Evolutionary conservation across 108 stramenopile genomes (phyloP), one percentile per base, ranked within the genome.

Genomic region (Cyclostephanos invisitatus): DNA sequence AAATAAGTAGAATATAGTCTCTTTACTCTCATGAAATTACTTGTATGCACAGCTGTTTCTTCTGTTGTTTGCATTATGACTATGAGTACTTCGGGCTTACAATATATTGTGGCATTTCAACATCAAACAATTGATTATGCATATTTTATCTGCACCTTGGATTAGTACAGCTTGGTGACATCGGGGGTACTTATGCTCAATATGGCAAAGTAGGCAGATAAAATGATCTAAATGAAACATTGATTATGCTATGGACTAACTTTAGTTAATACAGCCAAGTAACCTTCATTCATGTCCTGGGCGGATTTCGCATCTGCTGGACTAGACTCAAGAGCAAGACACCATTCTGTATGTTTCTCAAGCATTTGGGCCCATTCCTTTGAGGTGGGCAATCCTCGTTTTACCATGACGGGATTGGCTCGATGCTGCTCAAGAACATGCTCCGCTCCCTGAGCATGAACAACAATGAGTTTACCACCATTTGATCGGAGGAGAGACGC

Each of bases 381-480:
- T 54, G 83, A 62, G 38, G 83, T 82, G n/a, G 87, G 87, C 50
- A 91, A 66, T 10, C 83, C 84, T 64, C 85, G 64, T 54, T 80
- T 84, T 20, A 91, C 87, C 74, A 91, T 65, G 40, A 87, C 75
- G 20, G 90, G 87, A 77, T 91, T 88, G 14, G 79, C 68, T 40
- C 74, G 76, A 40, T 72, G 58, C 75, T 91, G 90, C 29, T 66
- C 69, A 28, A 75, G 20, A 18, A 91, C 87, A 75, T 91, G 87
- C 18, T 74, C 46, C 8, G 87, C 87, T 57, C 90, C 90, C 58
- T 91, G 90, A 32, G 90, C 83, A 72, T 91, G 90, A 5, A 87
- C 68, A 67, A 91, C 66, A 0, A 91, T 68, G 11, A 88, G 46
- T 36, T 70, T 75, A 24, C 85, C 85, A 49, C 83, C 70, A 25